phyloP scores from a whole-genome alignment of 305 asterid genomes.

The Fraxinus albicans region DNA sequence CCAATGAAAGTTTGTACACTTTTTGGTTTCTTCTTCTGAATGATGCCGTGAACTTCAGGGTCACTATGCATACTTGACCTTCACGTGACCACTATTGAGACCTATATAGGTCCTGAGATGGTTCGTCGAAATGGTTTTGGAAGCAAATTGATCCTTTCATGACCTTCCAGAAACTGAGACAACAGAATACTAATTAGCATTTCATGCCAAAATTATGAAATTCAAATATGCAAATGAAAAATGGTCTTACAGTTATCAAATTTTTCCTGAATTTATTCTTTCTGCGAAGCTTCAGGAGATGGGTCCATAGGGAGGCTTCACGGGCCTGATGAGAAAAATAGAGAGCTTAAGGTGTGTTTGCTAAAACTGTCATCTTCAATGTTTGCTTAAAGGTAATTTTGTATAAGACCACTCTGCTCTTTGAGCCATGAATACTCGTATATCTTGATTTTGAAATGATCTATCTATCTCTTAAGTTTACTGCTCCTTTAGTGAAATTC shows the following conservation, averaged over 20 bases:
- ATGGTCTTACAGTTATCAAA: conserved; percentile 18
- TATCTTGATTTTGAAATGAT: background rate
- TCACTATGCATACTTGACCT: background rate
- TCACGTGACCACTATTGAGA: conserved; percentile 14
- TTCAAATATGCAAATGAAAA: background rate
- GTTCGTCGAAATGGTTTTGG: conserved; percentile 31
- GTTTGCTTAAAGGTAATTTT: background rate
- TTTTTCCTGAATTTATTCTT: conserved; percentile 28
- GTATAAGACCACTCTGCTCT: background rate
- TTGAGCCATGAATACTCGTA: background rate
- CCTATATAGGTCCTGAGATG: conserved; percentile 28
- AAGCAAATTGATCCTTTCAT: conserved; percentile 17
- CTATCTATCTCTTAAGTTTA: background rate
- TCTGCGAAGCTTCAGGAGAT: conserved; percentile 22
- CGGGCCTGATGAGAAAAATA: conserved; percentile 22
- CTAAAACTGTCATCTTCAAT: background rate
- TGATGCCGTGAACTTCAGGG: background rate
- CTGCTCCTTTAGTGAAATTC: background rate
- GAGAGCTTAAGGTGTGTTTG: conserved; percentile 9
- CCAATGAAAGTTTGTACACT: conserved; percentile 2
- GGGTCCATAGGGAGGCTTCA: conserved; percentile 20
- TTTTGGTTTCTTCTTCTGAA: background rate
- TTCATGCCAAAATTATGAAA: background rate
- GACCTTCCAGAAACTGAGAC: conserved; percentile 22
- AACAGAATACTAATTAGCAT: background rate